Percentiles rank a stretch among this genome's conserved stretches.
Conservation (phyloP, 1,139 yeast species). For the Lodderomyces elongisporus region DNA sequence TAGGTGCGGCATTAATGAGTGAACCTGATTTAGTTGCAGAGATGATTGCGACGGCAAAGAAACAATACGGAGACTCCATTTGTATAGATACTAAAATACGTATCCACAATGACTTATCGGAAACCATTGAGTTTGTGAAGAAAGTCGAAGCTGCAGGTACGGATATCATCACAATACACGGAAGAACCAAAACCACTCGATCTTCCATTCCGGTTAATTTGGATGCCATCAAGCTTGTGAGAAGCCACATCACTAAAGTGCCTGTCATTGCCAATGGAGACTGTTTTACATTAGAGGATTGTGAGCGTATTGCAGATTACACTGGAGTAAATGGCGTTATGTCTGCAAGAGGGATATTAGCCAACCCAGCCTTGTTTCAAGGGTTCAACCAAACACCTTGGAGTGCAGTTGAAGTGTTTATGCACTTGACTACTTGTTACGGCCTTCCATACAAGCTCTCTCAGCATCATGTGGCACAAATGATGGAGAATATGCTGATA, state of each 20-base stretch:
- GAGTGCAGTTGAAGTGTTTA: slow-evolving; percentile 80
- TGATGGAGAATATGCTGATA: slow-evolving; percentile 59
- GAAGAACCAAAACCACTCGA: slow-evolving; percentile 79
- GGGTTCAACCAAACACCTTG: slow-evolving; percentile 77
- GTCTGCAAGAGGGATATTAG: slow-evolving; percentile 87
- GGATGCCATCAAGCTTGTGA: slow-evolving; percentile 71
- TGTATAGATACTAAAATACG: slow-evolving; percentile 89
- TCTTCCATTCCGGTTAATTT: slow-evolving; percentile 78
- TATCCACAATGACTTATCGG: slow-evolving; percentile 68
- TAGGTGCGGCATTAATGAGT: slow-evolving; percentile 91
- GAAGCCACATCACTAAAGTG: slow-evolving; percentile 50
- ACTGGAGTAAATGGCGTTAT: slow-evolving; percentile 90
- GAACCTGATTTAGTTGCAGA: slow-evolving; percentile 75
- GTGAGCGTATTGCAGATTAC: slow-evolving; percentile 48
- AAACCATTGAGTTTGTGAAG: slow-evolving; percentile 69
- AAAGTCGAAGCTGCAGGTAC: slow-evolving; percentile 83
- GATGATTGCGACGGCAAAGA: slow-evolving; percentile 81
- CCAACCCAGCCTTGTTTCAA: slow-evolving; percentile 83
- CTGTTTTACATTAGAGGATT: slow-evolving; percentile 67
- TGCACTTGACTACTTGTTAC: slow-evolving; percentile 72
- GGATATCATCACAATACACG: slow-evolving; percentile 91
- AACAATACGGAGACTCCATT: slow-evolving; percentile 65
- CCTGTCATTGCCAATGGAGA: slow-evolving; percentile 98
- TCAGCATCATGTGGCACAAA: slow-evolving; percentile 85
- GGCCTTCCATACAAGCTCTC: slow-evolving; percentile 79